Evolutionary conservation across 768 basidiomycete genomes (phyloP).

Genomic region (Multifurca ochricompacta): DNA sequence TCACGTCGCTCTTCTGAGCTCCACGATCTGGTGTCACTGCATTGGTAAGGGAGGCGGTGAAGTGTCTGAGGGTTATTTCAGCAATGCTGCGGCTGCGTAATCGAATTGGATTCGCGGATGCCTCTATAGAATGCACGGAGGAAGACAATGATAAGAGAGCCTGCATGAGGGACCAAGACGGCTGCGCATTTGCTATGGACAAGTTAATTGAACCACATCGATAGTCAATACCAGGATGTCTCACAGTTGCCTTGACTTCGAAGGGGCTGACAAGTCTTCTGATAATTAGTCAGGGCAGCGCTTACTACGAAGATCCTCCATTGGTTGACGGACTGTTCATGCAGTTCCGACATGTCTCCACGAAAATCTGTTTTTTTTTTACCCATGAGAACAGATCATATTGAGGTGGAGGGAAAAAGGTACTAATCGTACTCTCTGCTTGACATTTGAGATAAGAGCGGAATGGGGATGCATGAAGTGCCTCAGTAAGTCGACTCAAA

Average conservation of each 20-base stretch:
- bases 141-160: slow-evolving; percentile 6
- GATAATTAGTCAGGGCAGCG: slow-evolving; percentile 4
- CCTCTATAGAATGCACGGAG: slow-evolving; percentile 4
- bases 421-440: slow-evolving; percentile 3
- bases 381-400: neutral
- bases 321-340: slow-evolving; percentile 1
- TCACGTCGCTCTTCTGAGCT: neutral
- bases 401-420: neutral
- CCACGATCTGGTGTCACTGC: neutral
- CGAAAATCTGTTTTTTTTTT: slow-evolving; percentile 8
- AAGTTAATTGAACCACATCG: neutral
- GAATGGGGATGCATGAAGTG: slow-evolving; percentile 17
- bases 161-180: slow-evolving; percentile 14
- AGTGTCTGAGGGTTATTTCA: neutral
- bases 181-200: neutral
- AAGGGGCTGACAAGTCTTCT: neutral
- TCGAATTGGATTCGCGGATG: neutral
- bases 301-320: slow-evolving; percentile 7
- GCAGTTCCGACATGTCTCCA: neutral
- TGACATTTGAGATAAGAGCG: slow-evolving; percentile 6
- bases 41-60: slow-evolving; percentile 6
- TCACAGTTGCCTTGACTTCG: neutral
- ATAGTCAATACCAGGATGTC: neutral
- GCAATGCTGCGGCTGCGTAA: neutral
- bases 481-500: slow-evolving; percentile 17